Base-by-base conservation (phyloP, 164 flowering plant species). In the Vitis cinerea region DNA sequence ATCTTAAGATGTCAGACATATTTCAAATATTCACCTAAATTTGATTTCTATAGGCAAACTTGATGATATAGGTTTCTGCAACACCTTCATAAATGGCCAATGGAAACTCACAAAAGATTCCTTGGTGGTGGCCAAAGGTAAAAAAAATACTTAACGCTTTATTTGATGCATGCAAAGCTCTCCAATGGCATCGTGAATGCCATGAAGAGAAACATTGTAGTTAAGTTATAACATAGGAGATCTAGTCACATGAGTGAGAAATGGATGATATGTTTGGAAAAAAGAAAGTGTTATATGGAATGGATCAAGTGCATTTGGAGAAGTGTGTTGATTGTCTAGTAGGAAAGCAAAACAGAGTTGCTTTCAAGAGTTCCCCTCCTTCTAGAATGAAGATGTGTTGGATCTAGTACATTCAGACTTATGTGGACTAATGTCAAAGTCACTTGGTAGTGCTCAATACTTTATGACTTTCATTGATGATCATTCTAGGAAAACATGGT, bases 31-130 rank as follows among this genome's bases (percentile, higher is more conserved):
- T 16, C 63, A 6, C 16, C 29, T 67, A 61, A 44, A 59, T 19
- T 56, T 67, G 62, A 67, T 67, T 44, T 66, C 53, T 37, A 13
- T 11, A 51, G 9, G 52, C 3, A 58, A 23, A 23, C 64, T 68
- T 47, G 64, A 57, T 58, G 71, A 68, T 59, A 64, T 1, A 37
- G 71, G 17, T 68, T 11, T 11, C 49, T 59, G 5, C 48, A 15
- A 67, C 54, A 13, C 23, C 50, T 8, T 67, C 44, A 9, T 8
- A 17, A 48, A 68, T 59, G 64, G 71, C 1, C 16, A 68, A 48
- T 68, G 63, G 64, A 68, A 68, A 29, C 63, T 68, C n/a, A 67
- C 50, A 7, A 67, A 37, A 11, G 70, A 62, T 14, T 3, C 23
- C 49, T 10, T 67, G 52, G 50, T 68, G 17, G 30, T 59, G 4